These are phyloP conservation scores for Apostasia ramifera DNA, from an alignment of 106 monocot genomes.

Conservation along the genomic window DNA sequence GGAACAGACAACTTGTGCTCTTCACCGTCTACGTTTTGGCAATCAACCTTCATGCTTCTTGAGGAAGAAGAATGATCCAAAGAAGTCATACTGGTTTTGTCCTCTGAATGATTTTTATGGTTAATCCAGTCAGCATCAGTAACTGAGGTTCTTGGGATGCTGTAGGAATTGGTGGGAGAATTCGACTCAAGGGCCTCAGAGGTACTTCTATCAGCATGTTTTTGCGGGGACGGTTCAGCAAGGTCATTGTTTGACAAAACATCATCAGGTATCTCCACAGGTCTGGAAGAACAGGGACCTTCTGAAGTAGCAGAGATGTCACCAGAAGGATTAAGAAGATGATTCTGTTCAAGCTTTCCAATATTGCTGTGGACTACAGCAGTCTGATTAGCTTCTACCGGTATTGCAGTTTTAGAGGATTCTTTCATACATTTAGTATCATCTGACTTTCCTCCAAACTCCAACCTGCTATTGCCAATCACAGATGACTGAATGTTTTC, in stretches of 20 bases:
- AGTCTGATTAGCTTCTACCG: background rate
- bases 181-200: background rate
- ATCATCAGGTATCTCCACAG: constrained; percentile 1
- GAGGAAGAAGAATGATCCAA: background rate
- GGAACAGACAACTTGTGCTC: background rate
- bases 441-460: constrained; percentile 10
- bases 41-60: background rate
- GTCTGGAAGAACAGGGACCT: background rate
- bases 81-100: background rate
- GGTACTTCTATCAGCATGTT: background rate
- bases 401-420: background rate
- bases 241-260: constrained; percentile 8
- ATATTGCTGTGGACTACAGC: constrained; percentile 5
- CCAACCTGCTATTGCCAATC: background rate
- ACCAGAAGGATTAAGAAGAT: constrained; percentile 1
- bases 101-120: background rate
- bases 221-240: background rate
- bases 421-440: constrained; percentile 2
- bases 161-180: background rate
- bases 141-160: background rate
- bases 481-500: background rate
- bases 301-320: background rate
- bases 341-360: background rate
- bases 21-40: background rate
- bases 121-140: background rate